Percentiles rank a stretch among this genome's conserved stretches.
phyloP scores from a whole-genome alignment of 169 alveolate genomes.

The Eimeria necatrix region DNA sequence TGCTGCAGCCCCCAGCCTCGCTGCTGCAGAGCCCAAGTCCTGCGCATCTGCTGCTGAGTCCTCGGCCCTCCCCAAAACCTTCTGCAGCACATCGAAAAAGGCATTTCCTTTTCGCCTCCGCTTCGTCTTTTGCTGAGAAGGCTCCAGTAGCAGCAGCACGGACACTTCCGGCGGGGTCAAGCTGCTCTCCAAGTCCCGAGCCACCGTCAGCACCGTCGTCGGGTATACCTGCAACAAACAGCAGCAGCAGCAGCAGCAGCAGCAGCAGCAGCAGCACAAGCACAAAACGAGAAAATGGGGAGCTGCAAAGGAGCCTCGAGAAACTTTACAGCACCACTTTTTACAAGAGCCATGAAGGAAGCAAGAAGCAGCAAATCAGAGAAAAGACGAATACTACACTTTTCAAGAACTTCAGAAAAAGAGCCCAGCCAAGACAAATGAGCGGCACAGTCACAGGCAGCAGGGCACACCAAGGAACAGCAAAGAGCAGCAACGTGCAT shows the following conservation, averaged over 20 bases:
- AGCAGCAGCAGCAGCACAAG: too few relatives aligned
- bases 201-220: slow-evolving; percentile 54
- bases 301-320: neutral
- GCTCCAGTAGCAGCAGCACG: slow-evolving; percentile 65
- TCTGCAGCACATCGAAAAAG: slow-evolving; percentile 11
- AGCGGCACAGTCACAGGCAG: too few relatives aligned
- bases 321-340: neutral
- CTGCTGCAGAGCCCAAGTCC: neutral
- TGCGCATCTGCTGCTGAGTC: neutral
- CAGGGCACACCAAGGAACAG: too few relatives aligned
- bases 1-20: neutral
- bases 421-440: too few relatives aligned
- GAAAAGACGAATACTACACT: too few relatives aligned
- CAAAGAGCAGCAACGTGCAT: too few relatives aligned
- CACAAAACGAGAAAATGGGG: neutral
- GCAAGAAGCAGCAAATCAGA: neutral
- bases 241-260: slow-evolving; percentile 18
- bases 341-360: neutral
- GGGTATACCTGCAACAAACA: slow-evolving; percentile 24
- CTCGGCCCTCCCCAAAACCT: slow-evolving; percentile 25
- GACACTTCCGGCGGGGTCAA: slow-evolving; percentile 65
- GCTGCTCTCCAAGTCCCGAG: slow-evolving; percentile 55
- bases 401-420: too few relatives aligned
- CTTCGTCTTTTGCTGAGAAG: slow-evolving; percentile 24
- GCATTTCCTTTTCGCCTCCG: slow-evolving; percentile 13